Conservation (phyloP, 129 eudicot genomes). For the Lonicera japonica region DNA sequence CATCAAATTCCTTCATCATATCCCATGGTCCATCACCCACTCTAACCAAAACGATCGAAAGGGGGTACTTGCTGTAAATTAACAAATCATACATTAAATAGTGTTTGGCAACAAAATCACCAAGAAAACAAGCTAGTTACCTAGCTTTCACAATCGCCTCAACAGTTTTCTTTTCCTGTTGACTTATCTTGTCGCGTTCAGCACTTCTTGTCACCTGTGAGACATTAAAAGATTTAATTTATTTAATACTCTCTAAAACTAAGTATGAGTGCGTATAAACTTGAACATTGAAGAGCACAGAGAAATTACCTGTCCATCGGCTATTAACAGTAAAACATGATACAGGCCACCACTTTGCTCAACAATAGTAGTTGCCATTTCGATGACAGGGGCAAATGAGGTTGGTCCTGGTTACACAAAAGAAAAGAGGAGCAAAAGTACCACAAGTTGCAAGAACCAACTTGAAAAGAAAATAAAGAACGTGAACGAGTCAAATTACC, state of each 20-base stretch:
- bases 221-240: conserved; percentile 8
- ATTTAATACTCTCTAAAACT: too few relatives aligned
- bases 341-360: conserved; percentile 93
- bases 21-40: conserved; percentile 97
- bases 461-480: conserved; percentile 3
- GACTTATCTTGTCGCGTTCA: conserved; percentile 59
- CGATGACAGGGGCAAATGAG: conserved; percentile 78
- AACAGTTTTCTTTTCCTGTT: conserved; percentile 65
- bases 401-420: conserved; percentile 57
- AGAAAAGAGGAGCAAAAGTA: not conserved
- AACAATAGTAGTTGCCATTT: conserved; percentile 75
- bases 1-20: conserved; percentile 83
- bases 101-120: not conserved
- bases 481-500: conserved; percentile 24
- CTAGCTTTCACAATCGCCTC: conserved; percentile 88
- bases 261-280: too few relatives aligned
- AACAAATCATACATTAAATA: conserved; percentile 1
- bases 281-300: too few relatives aligned
- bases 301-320: conserved; percentile 74
- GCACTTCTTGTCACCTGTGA: conserved; percentile 82
- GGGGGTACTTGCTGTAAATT: conserved; percentile 56
- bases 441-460: not conserved
- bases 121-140: conserved; percentile 16
- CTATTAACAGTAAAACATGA: conserved; percentile 77
- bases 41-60: conserved; percentile 72